These are phyloP conservation scores for Xylaria sp. DNA, from an alignment of 2,329 filamentous ascomycete species.

Conservation along the genomic window DNA sequence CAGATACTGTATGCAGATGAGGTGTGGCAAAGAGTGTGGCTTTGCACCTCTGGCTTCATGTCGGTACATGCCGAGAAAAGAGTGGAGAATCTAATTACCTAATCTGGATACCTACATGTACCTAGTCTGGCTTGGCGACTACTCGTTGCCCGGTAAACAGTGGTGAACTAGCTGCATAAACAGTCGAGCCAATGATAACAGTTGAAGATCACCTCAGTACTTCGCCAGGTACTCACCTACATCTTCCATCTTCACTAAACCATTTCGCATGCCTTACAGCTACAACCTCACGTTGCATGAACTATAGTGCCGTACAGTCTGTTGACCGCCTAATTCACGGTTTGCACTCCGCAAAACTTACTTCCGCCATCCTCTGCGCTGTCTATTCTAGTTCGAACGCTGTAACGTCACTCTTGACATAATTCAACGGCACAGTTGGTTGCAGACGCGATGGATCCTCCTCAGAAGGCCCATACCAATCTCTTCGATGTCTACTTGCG, in stretches of 20 bases:
- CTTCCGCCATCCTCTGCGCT: neutral
- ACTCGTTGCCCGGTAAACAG: slow-evolving; percentile 20
- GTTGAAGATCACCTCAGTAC: neutral
- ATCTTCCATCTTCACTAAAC: slow-evolving; percentile 6
- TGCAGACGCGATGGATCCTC: slow-evolving; percentile 53
- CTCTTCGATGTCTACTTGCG: slow-evolving; percentile 95
- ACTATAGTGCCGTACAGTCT: neutral
- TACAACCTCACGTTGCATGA: slow-evolving; percentile 5
- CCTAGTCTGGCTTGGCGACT: too few species aligned
- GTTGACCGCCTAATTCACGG: neutral
- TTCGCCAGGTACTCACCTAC: neutral
- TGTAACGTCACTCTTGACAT: neutral
- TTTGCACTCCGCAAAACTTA: neutral
- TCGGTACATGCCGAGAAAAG: neutral
- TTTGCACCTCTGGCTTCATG: slow-evolving; percentile 7
- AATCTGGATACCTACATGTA: too few species aligned
- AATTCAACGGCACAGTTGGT: slow-evolving; percentile 13
- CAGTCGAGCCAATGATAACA: slow-evolving; percentile 21
- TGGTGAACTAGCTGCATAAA: slow-evolving; percentile 9
- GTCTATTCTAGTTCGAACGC: neutral
- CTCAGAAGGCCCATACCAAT: slow-evolving; percentile 60
- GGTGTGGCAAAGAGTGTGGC: slow-evolving; percentile 25
- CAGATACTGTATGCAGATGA: neutral
- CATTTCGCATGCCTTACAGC: slow-evolving; percentile 5
- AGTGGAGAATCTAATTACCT: neutral